Conservation (phyloP, 768 basidiomycete species). For the Tulasnella sp. region DNA sequence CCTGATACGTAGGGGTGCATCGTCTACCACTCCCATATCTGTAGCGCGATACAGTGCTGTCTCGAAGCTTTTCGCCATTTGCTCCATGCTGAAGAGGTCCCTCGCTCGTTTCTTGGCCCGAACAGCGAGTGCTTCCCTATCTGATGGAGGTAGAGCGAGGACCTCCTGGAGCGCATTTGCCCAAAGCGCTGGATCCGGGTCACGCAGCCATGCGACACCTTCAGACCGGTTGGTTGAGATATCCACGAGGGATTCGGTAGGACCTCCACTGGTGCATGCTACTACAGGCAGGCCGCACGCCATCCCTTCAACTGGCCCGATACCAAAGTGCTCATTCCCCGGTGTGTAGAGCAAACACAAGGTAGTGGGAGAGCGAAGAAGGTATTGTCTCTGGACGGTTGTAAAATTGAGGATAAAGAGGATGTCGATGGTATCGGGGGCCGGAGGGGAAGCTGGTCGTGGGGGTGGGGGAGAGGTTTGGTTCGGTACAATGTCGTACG, state of each 20-base stretch:
- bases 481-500: conserved; percentile 31
- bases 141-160: conserved; percentile 28
- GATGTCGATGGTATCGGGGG: conserved; percentile 47
- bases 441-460: neutral
- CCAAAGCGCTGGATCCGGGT: conserved; percentile 61
- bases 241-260: conserved; percentile 75
- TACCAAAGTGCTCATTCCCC: conserved; percentile 92
- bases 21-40: conserved; percentile 44
- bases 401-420: conserved; percentile 91
- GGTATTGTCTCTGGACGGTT: conserved; percentile 69
- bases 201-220: conserved; percentile 67
- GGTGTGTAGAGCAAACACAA: conserved; percentile 86
- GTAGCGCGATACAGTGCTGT: conserved; percentile 47
- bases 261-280: conserved; percentile 81
- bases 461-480: conserved; percentile 15
- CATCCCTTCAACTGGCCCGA: conserved; percentile 94
- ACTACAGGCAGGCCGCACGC: conserved; percentile 82
- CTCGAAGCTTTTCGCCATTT: conserved; percentile 59
- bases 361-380: conserved; percentile 61
- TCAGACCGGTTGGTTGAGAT: conserved; percentile 28
- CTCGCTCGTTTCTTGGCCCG: conserved; percentile 56
- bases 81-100: conserved; percentile 64
- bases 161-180: conserved; percentile 58
- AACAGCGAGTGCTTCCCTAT: conserved; percentile 43
- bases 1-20: neutral